Base-by-base conservation (phyloP, 768 basidiomycete genomes). In the Rubroboletus satanas region DNA sequence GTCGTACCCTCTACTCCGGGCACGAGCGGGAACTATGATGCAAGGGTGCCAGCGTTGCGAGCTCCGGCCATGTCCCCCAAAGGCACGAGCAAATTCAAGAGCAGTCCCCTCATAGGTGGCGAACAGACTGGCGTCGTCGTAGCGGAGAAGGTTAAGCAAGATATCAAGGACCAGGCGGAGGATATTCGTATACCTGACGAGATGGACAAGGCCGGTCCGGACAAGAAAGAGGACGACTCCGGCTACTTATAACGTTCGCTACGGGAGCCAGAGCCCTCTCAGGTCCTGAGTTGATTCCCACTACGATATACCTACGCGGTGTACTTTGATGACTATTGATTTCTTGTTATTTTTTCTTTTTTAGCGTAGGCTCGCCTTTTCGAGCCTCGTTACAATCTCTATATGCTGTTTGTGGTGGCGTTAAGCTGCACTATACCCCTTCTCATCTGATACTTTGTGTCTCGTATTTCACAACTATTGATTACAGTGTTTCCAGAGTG, bases 71-170 rank as follows among this genome's bases (percentile, higher is more conserved):
- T 54, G 17, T 49, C 63, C 36, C 51, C 59, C 49, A 86, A 83
- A 63, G 83, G 82, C 23, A 73, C 76, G 21, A 63, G 62, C 59
- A 76, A 80, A 56, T 90, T 88, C 72, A 90, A 89, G 81, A 90
- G 87, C 63, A 88, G 81, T 63, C 87, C 86, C 32, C 71, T 87
- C 32, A 79, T 74, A 21, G 77, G 79, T 33, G 71, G 70, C 26
- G 78, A 77, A 48, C 66, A 73, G 42, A 65, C 60, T 8, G 77
- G 77, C 2, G 69, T 77, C 5, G 76, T 79, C n/a, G 74, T 80
- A 33, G 79, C 82, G 14, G 81, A 81, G 63, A 71, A 75, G 63
- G 70, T 82, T 31, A 76, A 74, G 52, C 71, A 69, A 58, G 70
- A 67, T 50, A 65, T 62, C 55, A 58, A 56, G 32, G 63, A 45